Base-by-base conservation (phyloP, 75 land plant genomes). In the Pinus tabuliformis region DNA sequence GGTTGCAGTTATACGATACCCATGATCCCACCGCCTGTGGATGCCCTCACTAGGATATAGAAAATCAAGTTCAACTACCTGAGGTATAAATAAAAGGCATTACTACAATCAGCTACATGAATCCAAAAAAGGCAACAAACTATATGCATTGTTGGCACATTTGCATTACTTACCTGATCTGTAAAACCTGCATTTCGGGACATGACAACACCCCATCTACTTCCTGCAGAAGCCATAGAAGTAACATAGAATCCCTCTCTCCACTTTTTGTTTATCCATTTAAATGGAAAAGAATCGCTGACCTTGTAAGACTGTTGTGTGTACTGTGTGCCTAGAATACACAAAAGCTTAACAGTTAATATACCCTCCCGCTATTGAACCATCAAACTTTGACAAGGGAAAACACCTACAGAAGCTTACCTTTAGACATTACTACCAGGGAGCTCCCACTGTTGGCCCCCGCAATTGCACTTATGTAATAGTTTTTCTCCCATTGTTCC, bases 41-140 rank as follows among this genome's bases (percentile, higher is more conserved):
- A 92, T 88, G 39, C 95, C 95, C 83, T 92, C 95, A 79, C 95
- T 92, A 15, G 95, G 95, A 78, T 91, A 91, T 33, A 91, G 76
- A 68, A 91, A 91, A 76, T 91, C 93, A 36, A 91, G 83, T 81
- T 91, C 93, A 16, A 91, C 92, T 15, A 91, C 93, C 93, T 91
- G 73, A 26, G n/a, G 42, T 18, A 18, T 9, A 26, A 17, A 74
- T 37, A 76, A 8, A 57, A 57, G 57, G 3, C 57, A 56, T 13
- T 73, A 9, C 5, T 20, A 58, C 1, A 24, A 54, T 26, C 76
- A 56, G n/a, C 7, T 28, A 57, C n/a, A 54, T 26, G 28, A 70
- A 54, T 42, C 30, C 14, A 33, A 9, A 49, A 73, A 21, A 45
- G 57, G 57, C 2, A 30, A 78, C 21, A 15, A 18, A 5, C 21